Evolutionary conservation across 371 early-diverging fungal species (phyloP).

Genomic region (Homolaphlyctis polyrhiza): DNA sequence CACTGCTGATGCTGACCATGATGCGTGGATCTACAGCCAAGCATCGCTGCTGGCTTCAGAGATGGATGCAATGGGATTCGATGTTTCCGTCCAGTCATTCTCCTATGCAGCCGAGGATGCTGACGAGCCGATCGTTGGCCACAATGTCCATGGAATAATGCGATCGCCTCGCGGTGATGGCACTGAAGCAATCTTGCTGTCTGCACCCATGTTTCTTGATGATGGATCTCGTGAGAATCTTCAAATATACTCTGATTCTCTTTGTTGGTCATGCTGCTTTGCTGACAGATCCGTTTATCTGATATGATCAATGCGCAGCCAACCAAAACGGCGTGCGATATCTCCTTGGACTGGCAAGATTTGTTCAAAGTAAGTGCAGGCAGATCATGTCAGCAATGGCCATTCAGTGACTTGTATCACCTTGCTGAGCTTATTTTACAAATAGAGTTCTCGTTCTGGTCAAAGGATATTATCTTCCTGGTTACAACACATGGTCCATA

Average conservation of each 20-base stretch:
- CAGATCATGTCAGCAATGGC: background rate
- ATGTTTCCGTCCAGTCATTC: constrained; percentile 26
- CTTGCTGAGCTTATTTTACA: background rate
- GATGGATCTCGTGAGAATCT: constrained; percentile 41
- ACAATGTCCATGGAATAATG: constrained; percentile 80
- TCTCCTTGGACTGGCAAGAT: constrained; percentile 67
- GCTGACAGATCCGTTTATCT: background rate
- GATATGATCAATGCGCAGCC: constrained; percentile 23
- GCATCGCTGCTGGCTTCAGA: background rate
- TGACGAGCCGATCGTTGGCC: constrained; percentile 12
- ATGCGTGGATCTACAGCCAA: background rate
- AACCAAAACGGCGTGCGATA: constrained; percentile 74
- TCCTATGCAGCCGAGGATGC: background rate
- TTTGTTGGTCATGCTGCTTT: too few species aligned
- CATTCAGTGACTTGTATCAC: background rate
- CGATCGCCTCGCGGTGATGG: constrained; percentile 85
- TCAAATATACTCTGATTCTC: background rate
- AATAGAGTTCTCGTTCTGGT: constrained; percentile 71
- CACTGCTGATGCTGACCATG: background rate
- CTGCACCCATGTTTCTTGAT: constrained; percentile 63
- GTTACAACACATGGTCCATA: constrained; percentile 68
- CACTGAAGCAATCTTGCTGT: constrained; percentile 81
- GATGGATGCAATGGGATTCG: constrained; percentile 17
- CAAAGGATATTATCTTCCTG: constrained; percentile 86
- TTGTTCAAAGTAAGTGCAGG: constrained; percentile 59